Conservation (phyloP, 2,329 filamentous ascomycete species). For the Fusarium sp. region DNA sequence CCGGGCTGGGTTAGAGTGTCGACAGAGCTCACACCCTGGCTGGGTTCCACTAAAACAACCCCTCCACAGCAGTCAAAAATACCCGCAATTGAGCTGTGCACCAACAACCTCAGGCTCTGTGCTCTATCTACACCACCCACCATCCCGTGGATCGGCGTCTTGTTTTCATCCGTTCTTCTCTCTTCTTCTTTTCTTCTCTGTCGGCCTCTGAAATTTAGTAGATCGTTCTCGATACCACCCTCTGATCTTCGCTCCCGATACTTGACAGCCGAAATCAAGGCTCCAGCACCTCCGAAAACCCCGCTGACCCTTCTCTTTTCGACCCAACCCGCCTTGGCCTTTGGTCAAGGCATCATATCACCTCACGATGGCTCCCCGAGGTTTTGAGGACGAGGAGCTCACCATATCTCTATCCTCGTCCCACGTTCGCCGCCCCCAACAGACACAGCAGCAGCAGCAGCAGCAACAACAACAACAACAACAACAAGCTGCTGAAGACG, state of each 20-base stretch:
- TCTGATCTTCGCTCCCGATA: constrained; percentile 6
- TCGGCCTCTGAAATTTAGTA: neutral
- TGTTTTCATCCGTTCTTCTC: constrained; percentile 19
- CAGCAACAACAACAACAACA: constrained; percentile 46
- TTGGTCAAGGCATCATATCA: constrained; percentile 35
- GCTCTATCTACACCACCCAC: constrained; percentile 9
- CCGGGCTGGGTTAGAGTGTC: neutral
- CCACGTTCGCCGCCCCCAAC: constrained; percentile 68
- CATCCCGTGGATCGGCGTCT: constrained; percentile 25
- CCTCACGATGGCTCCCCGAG: constrained; percentile 63
- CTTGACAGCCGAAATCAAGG: constrained; percentile 14
- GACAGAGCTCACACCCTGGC: neutral
- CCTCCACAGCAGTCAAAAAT: constrained; percentile 17
- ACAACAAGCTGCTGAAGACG: constrained; percentile 43
- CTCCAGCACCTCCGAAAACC: constrained; percentile 23
- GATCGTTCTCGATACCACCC: neutral
- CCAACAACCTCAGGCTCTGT: constrained; percentile 1
- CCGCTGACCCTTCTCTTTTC: constrained; percentile 30
- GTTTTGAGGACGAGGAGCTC: constrained; percentile 85
- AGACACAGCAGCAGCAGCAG: constrained; percentile 46
- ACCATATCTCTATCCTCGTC: constrained; percentile 80
- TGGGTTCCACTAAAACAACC: constrained; percentile 11
- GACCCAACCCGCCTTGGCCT: constrained; percentile 32
- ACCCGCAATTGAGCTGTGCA: neutral
- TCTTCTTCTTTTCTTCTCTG: neutral